Evolutionary conservation across 768 basidiomycete species (phyloP).

Genomic region (Russula virescens): DNA sequence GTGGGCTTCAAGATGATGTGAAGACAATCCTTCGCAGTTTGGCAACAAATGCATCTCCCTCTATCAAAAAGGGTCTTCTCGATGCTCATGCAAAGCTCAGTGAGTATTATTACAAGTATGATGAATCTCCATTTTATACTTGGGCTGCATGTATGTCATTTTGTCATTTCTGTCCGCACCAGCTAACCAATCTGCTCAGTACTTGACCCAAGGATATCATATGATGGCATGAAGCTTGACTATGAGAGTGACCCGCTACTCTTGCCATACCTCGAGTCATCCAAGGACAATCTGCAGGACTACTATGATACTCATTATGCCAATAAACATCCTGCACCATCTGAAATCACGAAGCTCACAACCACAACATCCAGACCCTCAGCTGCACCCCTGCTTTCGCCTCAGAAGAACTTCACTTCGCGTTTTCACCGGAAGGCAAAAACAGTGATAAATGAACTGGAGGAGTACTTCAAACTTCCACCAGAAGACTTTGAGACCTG

Average conservation of each 20-base stretch:
- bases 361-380: too few relatives aligned
- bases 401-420: neutral
- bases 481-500: neutral
- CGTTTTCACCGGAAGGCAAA: neutral
- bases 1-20: neutral
- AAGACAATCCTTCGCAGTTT: accelerated
- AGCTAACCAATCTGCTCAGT: too few relatives aligned
- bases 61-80: neutral
- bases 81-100: neutral
- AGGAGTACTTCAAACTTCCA: neutral
- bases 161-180: neutral
- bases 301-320: too few relatives aligned
- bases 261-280: neutral
- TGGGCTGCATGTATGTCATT: neutral
- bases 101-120: neutral
- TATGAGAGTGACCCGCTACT: neutral
- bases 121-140: neutral
- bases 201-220: neutral
- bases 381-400: neutral
- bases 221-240: neutral
- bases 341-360: too few relatives aligned
- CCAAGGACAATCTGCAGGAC: too few relatives aligned
- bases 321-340: too few relatives aligned
- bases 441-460: neutral
- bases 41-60: neutral